Conservation (phyloP, 2,329 filamentous ascomycete species). For the Aspergillus sp. region DNA sequence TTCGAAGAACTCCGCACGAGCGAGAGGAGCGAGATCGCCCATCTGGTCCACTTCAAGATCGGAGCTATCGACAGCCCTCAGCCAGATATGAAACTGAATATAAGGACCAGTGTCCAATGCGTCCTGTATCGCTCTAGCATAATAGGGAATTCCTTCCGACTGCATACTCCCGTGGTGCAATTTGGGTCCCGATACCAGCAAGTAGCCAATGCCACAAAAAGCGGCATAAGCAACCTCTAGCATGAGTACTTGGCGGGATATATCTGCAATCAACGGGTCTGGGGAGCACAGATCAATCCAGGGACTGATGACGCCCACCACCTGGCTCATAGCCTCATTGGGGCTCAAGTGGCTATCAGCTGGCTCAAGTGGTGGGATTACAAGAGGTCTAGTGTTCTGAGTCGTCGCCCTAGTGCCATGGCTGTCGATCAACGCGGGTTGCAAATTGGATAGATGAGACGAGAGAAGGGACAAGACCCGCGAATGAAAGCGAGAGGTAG, state of each 20-base stretch:
- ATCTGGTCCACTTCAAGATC: constrained; percentile 43
- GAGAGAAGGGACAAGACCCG: constrained; percentile 48
- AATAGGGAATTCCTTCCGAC: constrained; percentile 55
- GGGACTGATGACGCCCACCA: constrained; percentile 72
- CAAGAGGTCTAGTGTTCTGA: constrained; percentile 32
- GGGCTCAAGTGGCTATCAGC: constrained; percentile 59
- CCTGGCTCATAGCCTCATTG: constrained; percentile 69
- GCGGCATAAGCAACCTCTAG: constrained; percentile 90
- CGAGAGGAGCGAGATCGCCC: constrained; percentile 37
- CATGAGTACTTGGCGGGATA: constrained; percentile 83
- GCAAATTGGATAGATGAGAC: constrained; percentile 41
- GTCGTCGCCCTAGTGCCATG: constrained; percentile 33
- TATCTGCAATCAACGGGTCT: constrained; percentile 71
- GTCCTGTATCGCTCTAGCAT: constrained; percentile 75
- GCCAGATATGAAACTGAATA: constrained; percentile 68
- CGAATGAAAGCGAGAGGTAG: constrained; percentile 52
- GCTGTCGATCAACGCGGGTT: constrained; percentile 26
- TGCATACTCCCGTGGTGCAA: constrained; percentile 48
- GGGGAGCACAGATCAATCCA: constrained; percentile 87
- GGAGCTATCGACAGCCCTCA: constrained; percentile 74
- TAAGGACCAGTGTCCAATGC: constrained; percentile 66
- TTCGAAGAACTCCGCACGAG: constrained; percentile 32
- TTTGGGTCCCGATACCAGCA: constrained; percentile 72
- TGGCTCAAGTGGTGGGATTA: constrained; percentile 34
- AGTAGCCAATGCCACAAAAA: constrained; percentile 80